Conservation (phyloP, 2,329 filamentous ascomycete species). For the Aspergillus candidus region DNA sequence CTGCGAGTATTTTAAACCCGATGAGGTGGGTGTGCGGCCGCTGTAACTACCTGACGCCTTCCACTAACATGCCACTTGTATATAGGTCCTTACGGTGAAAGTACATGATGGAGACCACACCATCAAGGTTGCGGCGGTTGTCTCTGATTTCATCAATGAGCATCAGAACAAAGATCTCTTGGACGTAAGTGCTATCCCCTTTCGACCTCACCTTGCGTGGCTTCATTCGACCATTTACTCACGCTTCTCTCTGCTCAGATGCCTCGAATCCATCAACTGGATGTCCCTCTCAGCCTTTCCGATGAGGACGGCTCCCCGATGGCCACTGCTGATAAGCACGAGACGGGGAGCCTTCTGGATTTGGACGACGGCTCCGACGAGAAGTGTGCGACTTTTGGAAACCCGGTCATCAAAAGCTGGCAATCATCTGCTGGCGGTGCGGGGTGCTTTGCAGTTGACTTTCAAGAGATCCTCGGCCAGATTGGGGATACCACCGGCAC, state of each 20-base stretch:
- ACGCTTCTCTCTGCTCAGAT: constrained; percentile 11
- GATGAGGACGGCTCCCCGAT: constrained; percentile 3
- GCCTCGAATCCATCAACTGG: constrained; percentile 23
- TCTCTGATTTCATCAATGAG: constrained; percentile 23
- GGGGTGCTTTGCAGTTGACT: constrained; percentile 19
- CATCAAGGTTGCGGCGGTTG: constrained; percentile 8
- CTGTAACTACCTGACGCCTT: not conserved
- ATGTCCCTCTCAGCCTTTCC: constrained; percentile 12
- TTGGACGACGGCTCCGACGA: constrained; percentile 14
- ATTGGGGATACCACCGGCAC: constrained; percentile 25
- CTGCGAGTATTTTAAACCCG: constrained; percentile 18
- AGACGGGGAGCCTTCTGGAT: constrained; percentile 5
- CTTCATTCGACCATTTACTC: too few relatives aligned
- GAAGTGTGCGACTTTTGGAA: constrained; percentile 8
- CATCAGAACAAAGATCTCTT: constrained; percentile 27
- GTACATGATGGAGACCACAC: constrained; percentile 10
- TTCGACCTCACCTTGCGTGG: not conserved
- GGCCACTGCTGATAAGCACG: constrained; percentile 1
- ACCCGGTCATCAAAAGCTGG: constrained; percentile 20
- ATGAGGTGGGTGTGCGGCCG: constrained; percentile 16
- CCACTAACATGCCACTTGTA: not conserved
- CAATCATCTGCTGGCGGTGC: constrained; percentile 13
- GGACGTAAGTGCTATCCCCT: constrained; percentile 19
- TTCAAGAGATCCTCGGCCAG: constrained; percentile 15
- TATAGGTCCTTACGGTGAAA: constrained; percentile 24